Conservation (phyloP, 2,329 filamentous ascomycete genomes). For the Aureobasidium subglaciale region DNA sequence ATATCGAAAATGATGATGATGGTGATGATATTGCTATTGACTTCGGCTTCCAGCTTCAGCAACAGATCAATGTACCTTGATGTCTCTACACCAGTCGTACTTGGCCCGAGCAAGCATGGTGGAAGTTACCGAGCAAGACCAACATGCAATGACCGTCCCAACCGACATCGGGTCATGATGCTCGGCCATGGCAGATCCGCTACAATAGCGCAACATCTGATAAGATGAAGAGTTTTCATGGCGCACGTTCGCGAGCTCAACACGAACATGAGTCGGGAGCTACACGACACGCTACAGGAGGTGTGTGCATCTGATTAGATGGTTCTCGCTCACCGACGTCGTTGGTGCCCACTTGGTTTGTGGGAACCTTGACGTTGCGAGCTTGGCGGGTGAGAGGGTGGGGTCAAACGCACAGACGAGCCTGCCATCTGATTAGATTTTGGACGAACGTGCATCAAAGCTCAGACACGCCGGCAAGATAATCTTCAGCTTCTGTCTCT, state of each 20-base stretch:
- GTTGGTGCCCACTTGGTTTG: background rate
- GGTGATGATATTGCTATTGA: background rate
- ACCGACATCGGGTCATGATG: slow-evolving; percentile 1
- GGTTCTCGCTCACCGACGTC: background rate
- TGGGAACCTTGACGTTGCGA: background rate
- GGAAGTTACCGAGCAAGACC: background rate
- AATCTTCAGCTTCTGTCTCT: background rate
- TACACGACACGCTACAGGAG: background rate
- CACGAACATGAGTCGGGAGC: background rate
- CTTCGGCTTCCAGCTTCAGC: background rate
- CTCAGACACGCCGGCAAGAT: background rate
- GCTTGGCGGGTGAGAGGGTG: background rate
- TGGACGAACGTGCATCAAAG: background rate
- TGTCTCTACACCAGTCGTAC: background rate
- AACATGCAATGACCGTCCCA: background rate
- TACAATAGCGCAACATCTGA: slow-evolving; percentile 12
- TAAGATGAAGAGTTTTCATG: slow-evolving; percentile 14
- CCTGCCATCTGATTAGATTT: slow-evolving; percentile 9
- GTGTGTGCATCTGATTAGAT: slow-evolving; percentile 11
- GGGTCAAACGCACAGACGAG: background rate
- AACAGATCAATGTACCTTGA: background rate
- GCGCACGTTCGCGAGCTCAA: background rate
- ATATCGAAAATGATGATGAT: background rate
- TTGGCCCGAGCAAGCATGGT: background rate
- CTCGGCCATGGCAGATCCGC: background rate